phyloP scores from a whole-genome alignment of 805 yeast genomes.

The Lachancea nothofagi region DNA sequence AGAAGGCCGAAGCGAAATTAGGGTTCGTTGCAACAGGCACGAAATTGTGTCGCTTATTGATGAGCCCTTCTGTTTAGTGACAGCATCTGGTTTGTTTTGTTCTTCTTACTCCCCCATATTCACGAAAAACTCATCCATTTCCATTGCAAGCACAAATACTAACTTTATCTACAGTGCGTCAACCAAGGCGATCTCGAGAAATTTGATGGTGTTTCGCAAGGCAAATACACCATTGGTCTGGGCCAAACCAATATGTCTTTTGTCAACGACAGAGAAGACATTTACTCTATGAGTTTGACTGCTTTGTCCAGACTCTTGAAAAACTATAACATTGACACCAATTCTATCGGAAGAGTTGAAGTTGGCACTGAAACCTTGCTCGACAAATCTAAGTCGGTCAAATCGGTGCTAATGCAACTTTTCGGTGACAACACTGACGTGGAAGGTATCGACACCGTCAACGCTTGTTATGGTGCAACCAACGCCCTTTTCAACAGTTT shows the following conservation, averaged over 20 bases:
- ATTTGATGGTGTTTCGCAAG: constrained; percentile 80
- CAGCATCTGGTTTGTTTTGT: background rate
- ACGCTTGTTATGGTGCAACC: constrained; percentile 99
- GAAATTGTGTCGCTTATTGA: background rate
- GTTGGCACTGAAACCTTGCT: constrained; percentile 97
- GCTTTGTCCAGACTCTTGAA: constrained; percentile 69
- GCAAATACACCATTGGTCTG: constrained; percentile 96
- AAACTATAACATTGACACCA: constrained; percentile 77
- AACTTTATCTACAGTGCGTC: constrained; percentile 44
- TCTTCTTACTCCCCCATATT: background rate
- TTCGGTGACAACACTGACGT: constrained; percentile 83
- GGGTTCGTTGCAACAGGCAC: too few relatives aligned
- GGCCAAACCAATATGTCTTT: constrained; percentile 98
- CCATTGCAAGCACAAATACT: background rate
- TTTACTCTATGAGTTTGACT: constrained; percentile 91
- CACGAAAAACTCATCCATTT: too few relatives aligned
- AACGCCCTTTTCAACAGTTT: constrained; percentile 87
- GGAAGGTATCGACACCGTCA: constrained; percentile 93
- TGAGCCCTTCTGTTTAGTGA: background rate
- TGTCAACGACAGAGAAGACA: constrained; percentile 96
- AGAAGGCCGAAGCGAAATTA: too few relatives aligned
- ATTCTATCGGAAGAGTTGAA: constrained; percentile 85
- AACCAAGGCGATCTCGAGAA: constrained; percentile 84
- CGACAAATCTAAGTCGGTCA: constrained; percentile 95
- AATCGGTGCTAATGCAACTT: constrained; percentile 91